A percentile compares a stretch with the other conserved stretches of the same genome.
These are phyloP conservation scores for Tephrocybe sp. DNA, from an alignment of 768 basidiomycete genomes.

Conservation along the genomic window DNA sequence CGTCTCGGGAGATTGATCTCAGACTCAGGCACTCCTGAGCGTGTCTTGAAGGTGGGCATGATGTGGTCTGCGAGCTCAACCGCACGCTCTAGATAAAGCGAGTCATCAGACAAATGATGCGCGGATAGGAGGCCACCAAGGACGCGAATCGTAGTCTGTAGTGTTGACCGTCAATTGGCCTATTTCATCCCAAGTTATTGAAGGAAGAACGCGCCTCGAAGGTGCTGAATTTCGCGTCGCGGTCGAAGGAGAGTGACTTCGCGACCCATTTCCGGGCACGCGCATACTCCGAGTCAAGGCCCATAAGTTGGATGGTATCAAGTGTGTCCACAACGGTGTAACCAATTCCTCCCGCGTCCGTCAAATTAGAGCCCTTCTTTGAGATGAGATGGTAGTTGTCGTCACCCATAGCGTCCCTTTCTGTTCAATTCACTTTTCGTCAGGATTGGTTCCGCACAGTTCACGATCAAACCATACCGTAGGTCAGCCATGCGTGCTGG, in stretches of 20 bases:
- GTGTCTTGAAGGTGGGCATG: constrained; percentile 79
- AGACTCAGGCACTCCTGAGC: too few relatives aligned
- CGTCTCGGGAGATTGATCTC: too few relatives aligned
- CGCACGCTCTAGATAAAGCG: constrained; percentile 72
- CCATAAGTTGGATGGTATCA: constrained; percentile 90
- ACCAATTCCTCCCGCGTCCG: constrained; percentile 76
- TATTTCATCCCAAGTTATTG: too few relatives aligned
- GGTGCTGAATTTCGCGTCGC: too few relatives aligned
- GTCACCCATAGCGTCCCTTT: constrained; percentile 87
- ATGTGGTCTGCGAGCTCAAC: too few relatives aligned
- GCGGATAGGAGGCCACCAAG: too few relatives aligned
- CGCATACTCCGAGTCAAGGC: constrained; percentile 74
- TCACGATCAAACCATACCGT: constrained; percentile 43
- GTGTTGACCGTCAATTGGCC: neutral
- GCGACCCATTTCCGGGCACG: constrained; percentile 81
- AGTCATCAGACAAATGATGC: constrained; percentile 80
- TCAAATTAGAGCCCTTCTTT: constrained; percentile 74
- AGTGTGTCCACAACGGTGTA: constrained; percentile 87
- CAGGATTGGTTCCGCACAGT: too few relatives aligned
- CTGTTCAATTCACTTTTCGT: constrained; percentile 38
- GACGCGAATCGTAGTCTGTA: constrained; percentile 87
- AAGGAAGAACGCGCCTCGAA: too few relatives aligned
- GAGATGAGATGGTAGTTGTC: constrained; percentile 92
- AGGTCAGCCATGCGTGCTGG: constrained; percentile 86
- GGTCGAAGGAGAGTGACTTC: constrained; percentile 69